Evolutionary conservation across 2,329 filamentous ascomycete genomes (phyloP).

Genomic region (Monilinia fructigena): DNA sequence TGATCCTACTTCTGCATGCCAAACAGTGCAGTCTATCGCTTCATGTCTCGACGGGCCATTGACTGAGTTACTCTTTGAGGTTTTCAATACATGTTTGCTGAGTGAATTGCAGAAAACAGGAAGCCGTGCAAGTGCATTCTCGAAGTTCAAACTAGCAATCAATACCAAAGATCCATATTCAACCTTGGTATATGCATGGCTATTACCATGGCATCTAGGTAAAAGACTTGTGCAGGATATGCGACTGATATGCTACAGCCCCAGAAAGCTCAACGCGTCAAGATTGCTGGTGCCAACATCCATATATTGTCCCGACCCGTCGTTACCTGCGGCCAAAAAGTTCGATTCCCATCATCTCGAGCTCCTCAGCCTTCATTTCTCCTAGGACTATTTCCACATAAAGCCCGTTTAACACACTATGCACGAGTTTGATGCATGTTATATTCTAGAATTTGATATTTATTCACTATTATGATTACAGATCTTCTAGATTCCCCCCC

Average conservation of each 20-base stretch:
- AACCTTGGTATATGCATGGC: too few relatives aligned
- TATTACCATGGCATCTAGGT: not conserved
- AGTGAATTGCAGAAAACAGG: too few relatives aligned
- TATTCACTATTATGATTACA: not conserved
- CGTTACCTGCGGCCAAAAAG: not conserved
- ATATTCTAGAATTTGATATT: not conserved
- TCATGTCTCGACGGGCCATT: too few relatives aligned
- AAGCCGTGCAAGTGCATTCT: too few relatives aligned
- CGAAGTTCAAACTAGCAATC: too few relatives aligned
- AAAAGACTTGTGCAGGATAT: not conserved
- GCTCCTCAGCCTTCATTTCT: not conserved
- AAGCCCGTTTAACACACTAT: not conserved
- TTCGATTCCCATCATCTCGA: not conserved
- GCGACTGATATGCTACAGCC: not conserved
- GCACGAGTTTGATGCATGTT: not conserved
- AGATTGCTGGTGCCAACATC: not conserved
- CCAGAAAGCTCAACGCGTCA: not conserved
- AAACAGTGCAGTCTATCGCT: too few relatives aligned
- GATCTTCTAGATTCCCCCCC: not conserved
- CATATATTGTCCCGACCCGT: not conserved
- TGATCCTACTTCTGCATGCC: too few relatives aligned
- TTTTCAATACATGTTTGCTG: too few relatives aligned
- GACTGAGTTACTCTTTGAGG: too few relatives aligned
- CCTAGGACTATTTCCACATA: not conserved
- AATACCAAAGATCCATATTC: too few relatives aligned